Base-by-base conservation (phyloP, 306 rosid genomes). In the Sicyos edulis region DNA sequence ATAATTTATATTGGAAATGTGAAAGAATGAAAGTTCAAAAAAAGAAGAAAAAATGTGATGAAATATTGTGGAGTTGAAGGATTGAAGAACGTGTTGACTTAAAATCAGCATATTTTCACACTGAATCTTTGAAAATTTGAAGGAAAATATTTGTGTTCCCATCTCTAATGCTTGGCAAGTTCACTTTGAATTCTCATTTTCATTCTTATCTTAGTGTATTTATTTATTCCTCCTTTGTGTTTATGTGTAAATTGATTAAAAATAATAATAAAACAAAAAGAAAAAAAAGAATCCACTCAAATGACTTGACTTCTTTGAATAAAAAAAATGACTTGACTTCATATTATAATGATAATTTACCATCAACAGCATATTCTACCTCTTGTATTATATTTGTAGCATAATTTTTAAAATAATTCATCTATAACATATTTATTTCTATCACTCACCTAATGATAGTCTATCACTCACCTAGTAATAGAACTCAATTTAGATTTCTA, bases 71-170 rank as follows among this genome's bases (percentile, higher is more conserved):
- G 51, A 64, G 17, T 64, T 64, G 70, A 64, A 64, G 29, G 5
- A 64, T 64, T 64, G 53, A 40, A 64, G 53, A 19, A 64, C 53
- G 53, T 42, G 70, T 64, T 17, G 70, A 64, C 70, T 64, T 50
- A 64, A 64, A 64, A 64, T 42, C 70, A 64, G 32, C 52, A n/a
- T n/a, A 64, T 17, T 64, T 64, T 29, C 17, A 40, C 8, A 5
- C 10, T 26, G 2, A 10, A 64, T 10, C 10, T 37, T 63, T 40
- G 2, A 29, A 60, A 60, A 60, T 11, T 61, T 61, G n/a, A 37
- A 15, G 13, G 17, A 63, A n/a, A 63, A 12, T 4, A 64, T 32
- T 32, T 40, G 70, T 42, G 53, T 64, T 64, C 70, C n/a, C 70
- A 64, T 16, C 17, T 40, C 70, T 42, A 9, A 15, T 62, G 14